phyloP scores from a whole-genome alignment of 176 grass and related monocot species.

The Microstegium vimineum region DNA sequence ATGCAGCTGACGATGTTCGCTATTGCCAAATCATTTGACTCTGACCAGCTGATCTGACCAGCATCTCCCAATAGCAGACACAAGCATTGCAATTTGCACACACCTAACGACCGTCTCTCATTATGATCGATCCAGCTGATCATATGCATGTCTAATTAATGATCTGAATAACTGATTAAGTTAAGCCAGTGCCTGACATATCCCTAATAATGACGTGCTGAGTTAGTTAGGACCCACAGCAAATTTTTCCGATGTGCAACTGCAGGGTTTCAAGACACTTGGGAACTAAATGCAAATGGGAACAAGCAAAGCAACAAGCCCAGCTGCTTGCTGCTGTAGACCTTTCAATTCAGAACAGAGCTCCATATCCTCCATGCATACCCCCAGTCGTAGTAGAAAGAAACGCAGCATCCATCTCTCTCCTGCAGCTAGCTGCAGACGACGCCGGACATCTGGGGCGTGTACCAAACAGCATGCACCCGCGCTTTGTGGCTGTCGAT shows the following conservation, averaged over 20 bases:
- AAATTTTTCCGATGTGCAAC: neutral
- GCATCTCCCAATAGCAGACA: conserved; percentile 6
- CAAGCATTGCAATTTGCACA: neutral
- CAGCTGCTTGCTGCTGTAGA: neutral
- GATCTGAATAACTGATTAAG: neutral
- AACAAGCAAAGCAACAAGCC: neutral
- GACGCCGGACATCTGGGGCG: neutral
- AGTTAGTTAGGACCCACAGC: neutral
- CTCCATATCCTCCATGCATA: neutral
- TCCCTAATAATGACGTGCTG: neutral
- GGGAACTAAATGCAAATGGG: neutral
- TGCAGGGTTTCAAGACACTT: neutral
- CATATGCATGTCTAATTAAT: neutral
- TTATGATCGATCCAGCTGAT: neutral
- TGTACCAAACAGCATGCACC: conserved; percentile 16
- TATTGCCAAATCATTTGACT: conserved; percentile 40
- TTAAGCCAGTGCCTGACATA: neutral
- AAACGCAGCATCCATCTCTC: neutral
- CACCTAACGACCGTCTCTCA: neutral
- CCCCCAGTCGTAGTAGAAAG: neutral
- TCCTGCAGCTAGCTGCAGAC: neutral
- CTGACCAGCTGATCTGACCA: conserved; percentile 28
- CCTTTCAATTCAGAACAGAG: conserved; percentile 23
- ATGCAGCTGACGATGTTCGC: neutral
- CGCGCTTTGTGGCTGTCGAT: conserved; percentile 8